These are phyloP conservation scores for Omphalea diandra DNA, from an alignment of 441 rosid genomes.

Conservation along the genomic window DNA sequence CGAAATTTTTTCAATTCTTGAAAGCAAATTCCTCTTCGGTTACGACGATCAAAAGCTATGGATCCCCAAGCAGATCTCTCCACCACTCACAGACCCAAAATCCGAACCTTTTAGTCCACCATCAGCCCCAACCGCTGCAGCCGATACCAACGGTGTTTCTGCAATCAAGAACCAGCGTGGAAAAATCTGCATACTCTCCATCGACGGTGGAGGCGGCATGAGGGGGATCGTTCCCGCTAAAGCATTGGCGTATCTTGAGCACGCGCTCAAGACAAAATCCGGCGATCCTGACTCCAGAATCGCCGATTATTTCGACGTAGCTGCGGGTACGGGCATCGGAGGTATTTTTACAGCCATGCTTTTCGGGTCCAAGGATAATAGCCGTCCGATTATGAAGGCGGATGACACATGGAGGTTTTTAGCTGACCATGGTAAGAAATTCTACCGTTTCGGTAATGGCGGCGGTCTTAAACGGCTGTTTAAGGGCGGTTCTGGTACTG, in stretches of 20 bases:
- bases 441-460: constrained; percentile 41
- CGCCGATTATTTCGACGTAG: constrained; percentile 89
- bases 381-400: constrained; percentile 66
- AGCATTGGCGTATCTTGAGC: constrained; percentile 76
- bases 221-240: constrained; percentile 79
- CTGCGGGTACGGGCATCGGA: constrained; percentile 85
- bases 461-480: constrained; percentile 54
- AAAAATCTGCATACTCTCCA: constrained; percentile 71
- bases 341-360: constrained; percentile 91
- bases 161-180: constrained; percentile 87
- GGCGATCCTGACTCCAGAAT: constrained; percentile 85
- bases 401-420: constrained; percentile 88
- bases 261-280: constrained; percentile 68
- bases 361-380: constrained; percentile 63
- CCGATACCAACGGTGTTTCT: constrained; percentile 24
- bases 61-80: constrained; percentile 63
- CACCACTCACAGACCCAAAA: constrained; percentile 34
- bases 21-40: constrained; percentile 85
- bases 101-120: constrained; percentile 28
- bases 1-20: constrained; percentile 91
- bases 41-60: constrained; percentile 82
- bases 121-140: background rate
- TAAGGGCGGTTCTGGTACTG: constrained; percentile 38
- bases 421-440: constrained; percentile 60
- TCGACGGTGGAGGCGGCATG: constrained; percentile 91